phyloP scores from a whole-genome alignment of 257 asterid genomes.

The Solanum boliviense region DNA sequence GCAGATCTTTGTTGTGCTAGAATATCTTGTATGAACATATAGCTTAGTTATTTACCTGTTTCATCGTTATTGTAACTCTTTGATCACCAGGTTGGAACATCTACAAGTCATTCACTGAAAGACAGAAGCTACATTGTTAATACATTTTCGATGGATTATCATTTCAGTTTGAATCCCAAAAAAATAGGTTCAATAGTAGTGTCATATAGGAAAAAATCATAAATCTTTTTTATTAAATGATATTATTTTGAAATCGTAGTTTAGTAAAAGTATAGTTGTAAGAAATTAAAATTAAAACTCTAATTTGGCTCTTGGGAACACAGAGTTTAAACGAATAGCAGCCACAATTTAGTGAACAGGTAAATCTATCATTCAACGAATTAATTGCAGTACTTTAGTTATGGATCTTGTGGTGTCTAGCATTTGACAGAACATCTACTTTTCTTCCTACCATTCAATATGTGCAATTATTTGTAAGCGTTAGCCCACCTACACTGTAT shows the following conservation, averaged over 20 bases:
- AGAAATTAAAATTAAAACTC: neutral
- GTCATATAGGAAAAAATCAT: neutral
- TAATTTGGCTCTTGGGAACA: neutral
- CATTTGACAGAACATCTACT: neutral
- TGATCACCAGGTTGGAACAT: neutral
- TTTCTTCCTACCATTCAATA: neutral
- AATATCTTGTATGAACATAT: neutral
- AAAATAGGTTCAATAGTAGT: neutral
- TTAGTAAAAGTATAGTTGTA: neutral
- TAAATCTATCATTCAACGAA: neutral
- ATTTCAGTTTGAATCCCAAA: neutral
- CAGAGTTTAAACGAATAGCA: neutral
- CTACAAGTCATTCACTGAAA: neutral
- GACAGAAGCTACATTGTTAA: neutral
- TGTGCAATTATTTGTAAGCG: neutral
- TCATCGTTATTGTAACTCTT: neutral
- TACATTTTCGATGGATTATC: neutral
- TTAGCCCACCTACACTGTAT: neutral
- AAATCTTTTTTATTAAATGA: neutral
- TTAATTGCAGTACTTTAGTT: neutral
- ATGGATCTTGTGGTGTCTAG: conserved; percentile 4
- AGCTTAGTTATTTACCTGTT: neutral
- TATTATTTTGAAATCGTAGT: neutral
- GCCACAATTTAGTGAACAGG: neutral
- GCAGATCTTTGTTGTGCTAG: neutral